Evolutionary conservation across 2,329 filamentous ascomycete species (phyloP).

Genomic region (Curvularia verruculosa): DNA sequence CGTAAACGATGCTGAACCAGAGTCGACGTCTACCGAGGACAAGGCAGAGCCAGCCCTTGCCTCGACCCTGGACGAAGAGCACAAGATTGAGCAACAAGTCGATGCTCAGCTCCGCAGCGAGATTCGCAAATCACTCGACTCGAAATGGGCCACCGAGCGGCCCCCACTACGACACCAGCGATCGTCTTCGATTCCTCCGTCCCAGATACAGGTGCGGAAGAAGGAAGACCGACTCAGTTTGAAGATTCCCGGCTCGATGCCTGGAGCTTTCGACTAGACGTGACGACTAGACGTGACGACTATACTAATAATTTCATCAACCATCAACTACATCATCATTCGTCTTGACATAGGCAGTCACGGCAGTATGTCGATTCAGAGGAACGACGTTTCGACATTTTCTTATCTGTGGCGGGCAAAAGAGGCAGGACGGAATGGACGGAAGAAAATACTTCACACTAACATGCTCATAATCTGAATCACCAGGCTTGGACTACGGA

Average conservation of each 20-base stretch:
- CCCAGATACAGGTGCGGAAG: constrained; percentile 28
- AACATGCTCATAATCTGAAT: not conserved
- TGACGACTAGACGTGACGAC: not conserved
- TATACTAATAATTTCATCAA: constrained; percentile 1
- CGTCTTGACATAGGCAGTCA: not conserved
- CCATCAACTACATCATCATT: constrained; percentile 2
- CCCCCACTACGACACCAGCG: constrained; percentile 28
- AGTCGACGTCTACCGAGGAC: constrained; percentile 8
- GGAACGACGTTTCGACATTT: not conserved
- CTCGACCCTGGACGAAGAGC: constrained; percentile 33
- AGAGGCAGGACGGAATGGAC: not conserved
- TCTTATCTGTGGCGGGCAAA: not conserved
- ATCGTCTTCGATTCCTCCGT: constrained; percentile 34
- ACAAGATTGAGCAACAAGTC: constrained; percentile 44
- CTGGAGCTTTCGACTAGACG: constrained; percentile 18
- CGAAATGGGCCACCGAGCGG: constrained; percentile 12
- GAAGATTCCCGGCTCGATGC: constrained; percentile 41
- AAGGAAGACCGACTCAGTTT: constrained; percentile 45
- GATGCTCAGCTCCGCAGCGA: constrained; percentile 45
- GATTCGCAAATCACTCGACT: constrained; percentile 31
- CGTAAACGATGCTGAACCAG: not conserved
- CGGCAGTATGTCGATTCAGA: not conserved
- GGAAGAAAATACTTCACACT: not conserved
- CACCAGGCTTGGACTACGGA: not conserved
- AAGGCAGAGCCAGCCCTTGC: constrained; percentile 14